These are phyloP conservation scores for Arabidopsis thaliana DNA, from an alignment of 345 rosid genomes.

Conservation along the genomic window DNA sequence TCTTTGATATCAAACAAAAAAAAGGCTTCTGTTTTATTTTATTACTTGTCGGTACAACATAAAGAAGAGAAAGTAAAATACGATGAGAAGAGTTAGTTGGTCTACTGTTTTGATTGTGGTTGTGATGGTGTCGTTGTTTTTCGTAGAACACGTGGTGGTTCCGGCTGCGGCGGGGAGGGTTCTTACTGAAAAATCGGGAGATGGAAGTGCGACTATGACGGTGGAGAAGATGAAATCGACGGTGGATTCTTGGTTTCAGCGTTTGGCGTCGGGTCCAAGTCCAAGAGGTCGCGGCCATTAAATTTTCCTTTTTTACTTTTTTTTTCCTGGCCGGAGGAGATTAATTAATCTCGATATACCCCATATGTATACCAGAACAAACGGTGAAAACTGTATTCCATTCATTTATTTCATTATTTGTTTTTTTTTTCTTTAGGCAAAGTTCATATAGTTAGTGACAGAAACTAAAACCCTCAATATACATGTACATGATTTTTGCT, in stretches of 20 bases:
- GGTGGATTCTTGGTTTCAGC: constrained; percentile 45
- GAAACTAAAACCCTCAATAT: constrained; percentile 10
- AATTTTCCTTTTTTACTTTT: neutral
- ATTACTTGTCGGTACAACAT: constrained; percentile 1
- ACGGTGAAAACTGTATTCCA: constrained; percentile 12
- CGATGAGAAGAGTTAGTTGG: constrained; percentile 42
- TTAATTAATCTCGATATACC: neutral
- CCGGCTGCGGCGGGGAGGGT: constrained; percentile 43
- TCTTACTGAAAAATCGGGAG: constrained; percentile 28
- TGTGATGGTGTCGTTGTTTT: constrained; percentile 25
- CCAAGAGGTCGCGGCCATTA: constrained; percentile 45
- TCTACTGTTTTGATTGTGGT: constrained; percentile 37
- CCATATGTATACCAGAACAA: neutral
- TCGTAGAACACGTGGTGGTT: constrained; percentile 35
- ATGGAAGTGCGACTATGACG: constrained; percentile 16
- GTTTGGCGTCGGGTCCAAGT: constrained; percentile 45
- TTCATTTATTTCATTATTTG: constrained; percentile 31
- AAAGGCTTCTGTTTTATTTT: neutral
- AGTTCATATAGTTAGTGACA: constrained; percentile 7
- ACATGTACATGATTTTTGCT: constrained; percentile 27
- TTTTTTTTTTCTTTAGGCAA: neutral
- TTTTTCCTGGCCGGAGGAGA: neutral
- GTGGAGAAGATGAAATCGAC: constrained; percentile 35
- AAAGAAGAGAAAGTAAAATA: neutral
- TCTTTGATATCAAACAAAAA: neutral